Conservation (phyloP, 805 yeast genomes). For the Starmerella vitae region DNA sequence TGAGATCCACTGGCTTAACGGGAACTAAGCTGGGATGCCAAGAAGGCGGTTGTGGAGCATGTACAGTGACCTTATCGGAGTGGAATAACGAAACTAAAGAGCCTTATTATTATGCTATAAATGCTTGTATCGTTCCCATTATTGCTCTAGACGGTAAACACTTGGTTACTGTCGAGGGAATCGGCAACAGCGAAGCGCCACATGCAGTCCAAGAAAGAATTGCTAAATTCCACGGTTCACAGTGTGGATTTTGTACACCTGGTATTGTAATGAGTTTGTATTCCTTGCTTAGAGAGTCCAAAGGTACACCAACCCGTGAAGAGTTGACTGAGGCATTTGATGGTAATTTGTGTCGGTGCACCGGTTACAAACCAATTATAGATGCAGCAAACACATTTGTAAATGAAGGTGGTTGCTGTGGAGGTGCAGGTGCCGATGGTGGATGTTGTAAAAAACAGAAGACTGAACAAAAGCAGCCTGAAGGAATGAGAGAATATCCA, state of each 20-base stretch:
- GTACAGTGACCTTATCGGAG: slow-evolving; percentile 34
- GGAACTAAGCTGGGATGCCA: slow-evolving; percentile 40
- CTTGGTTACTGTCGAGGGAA: slow-evolving; percentile 37
- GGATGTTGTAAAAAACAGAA: slow-evolving; percentile 1
- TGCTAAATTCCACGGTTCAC: slow-evolving; percentile 38
- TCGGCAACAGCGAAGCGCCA: slow-evolving; percentile 31
- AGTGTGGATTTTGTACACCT: slow-evolving; percentile 41
- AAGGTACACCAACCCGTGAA: slow-evolving; percentile 30
- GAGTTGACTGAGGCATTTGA: slow-evolving; percentile 35
- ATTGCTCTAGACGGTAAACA: slow-evolving; percentile 36
- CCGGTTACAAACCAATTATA: slow-evolving; percentile 39
- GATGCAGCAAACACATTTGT: slow-evolving; percentile 36
- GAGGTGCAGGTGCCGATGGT: slow-evolving; percentile 1
- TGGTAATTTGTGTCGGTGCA: slow-evolving; percentile 38
- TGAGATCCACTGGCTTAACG: slow-evolving; percentile 29
- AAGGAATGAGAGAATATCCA: slow-evolving; percentile 28
- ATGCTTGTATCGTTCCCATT: slow-evolving; percentile 37
- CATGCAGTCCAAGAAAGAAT: slow-evolving; percentile 40
- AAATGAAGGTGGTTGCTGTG: neutral
- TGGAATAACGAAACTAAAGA: slow-evolving; percentile 24
- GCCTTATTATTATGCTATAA: slow-evolving; percentile 30
- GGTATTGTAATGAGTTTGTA: slow-evolving; percentile 39
- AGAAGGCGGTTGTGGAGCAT: slow-evolving; percentile 42
- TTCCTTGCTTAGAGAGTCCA: slow-evolving; percentile 31
- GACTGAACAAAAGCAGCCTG: neutral